A percentile compares a stretch with the other conserved stretches of the same genome.
Evolutionary conservation across 2,329 filamentous ascomycete species (phyloP).

Genomic region (Endoconidiophora polonica): DNA sequence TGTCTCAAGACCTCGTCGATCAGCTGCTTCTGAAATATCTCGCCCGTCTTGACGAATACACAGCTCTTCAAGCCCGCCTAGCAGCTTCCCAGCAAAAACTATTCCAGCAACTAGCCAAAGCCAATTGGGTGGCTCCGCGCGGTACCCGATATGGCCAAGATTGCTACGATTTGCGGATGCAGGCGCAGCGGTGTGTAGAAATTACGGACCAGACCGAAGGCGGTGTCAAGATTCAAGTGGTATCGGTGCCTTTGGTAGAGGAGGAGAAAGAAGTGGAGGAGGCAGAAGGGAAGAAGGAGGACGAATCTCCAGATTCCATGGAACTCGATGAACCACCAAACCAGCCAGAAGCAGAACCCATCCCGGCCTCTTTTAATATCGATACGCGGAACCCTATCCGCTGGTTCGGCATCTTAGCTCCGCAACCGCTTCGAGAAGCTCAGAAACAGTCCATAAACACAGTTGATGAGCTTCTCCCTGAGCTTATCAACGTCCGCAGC

Average conservation of each 20-base stretch:
- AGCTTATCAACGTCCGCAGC: constrained; percentile 37
- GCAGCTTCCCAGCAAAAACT: constrained; percentile 36
- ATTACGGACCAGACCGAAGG: constrained; percentile 9
- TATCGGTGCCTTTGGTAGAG: constrained; percentile 4
- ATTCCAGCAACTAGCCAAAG: constrained; percentile 48
- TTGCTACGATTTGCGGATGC: constrained; percentile 59
- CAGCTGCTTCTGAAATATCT: constrained; percentile 49
- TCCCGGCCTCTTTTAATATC: not conserved
- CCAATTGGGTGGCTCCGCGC: constrained; percentile 53
- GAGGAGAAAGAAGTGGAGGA: constrained; percentile 10
- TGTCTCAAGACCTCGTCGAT: constrained; percentile 33
- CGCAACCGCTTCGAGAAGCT: constrained; percentile 35
- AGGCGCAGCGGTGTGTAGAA: constrained; percentile 33
- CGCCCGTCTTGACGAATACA: constrained; percentile 48
- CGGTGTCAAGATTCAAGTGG: constrained; percentile 4
- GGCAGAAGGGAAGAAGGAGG: not conserved
- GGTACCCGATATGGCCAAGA: constrained; percentile 50
- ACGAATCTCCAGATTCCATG: constrained; percentile 9
- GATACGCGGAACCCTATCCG: constrained; percentile 34
- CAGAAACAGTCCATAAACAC: constrained; percentile 40
- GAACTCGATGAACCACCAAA: not conserved
- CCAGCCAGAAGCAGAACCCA: not conserved
- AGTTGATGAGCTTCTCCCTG: constrained; percentile 40
- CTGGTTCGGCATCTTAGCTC: constrained; percentile 40
- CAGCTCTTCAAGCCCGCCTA: constrained; percentile 37